Base-by-base conservation (phyloP, 2,329 filamentous ascomycete species). In the Dactylellina sp. region DNA sequence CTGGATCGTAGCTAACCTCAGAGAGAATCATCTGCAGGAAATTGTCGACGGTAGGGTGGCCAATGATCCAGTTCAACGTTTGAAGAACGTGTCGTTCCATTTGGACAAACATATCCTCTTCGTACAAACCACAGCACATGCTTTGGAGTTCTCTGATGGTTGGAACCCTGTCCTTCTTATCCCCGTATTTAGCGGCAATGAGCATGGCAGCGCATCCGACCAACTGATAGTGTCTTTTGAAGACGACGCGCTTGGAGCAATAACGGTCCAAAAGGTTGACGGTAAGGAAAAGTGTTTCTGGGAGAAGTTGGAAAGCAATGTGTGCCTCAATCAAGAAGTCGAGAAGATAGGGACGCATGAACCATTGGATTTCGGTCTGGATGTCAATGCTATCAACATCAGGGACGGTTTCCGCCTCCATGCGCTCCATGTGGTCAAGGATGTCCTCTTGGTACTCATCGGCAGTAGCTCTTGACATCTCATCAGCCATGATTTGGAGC, bases 71-170 rank as follows among this genome's bases (percentile, higher is more conserved):
- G 81, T 96, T 92, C 71, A 99, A 87, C 0, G 95, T 99, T 83
- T 97, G 96, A 78, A 99, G 87, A 39, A 99, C 94, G 82, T 99
- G 95, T 93, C 96, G 98, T 84, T 99, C 95, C 95, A 99, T 99
- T 83, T 99, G 95, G 9, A 93, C 94, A 84, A 99, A 99, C 95
- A 99, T 99, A 83, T 97, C 94, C 55, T 97, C 93, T 79, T 99
- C 95, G 83, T 99, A 99, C 40, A 98, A 87, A 39, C 91, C 93
- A 83, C 95, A 98, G 86, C 95, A 99, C 95, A 99, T 98, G 78
- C 94, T 96, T 86, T 97, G 97, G 77, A 99, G 86, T 81, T 99
- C 95, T 81, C 92, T 89, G 81, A 99, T 96, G 77, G 96, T 95
- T 2, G 95, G 95, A n/a, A 99, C 95, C 57, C 93, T 89, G 80